These are phyloP conservation scores for Glomus cerebriforme DNA, from an alignment of 192 early-diverging fungal species.

Conservation along the genomic window DNA sequence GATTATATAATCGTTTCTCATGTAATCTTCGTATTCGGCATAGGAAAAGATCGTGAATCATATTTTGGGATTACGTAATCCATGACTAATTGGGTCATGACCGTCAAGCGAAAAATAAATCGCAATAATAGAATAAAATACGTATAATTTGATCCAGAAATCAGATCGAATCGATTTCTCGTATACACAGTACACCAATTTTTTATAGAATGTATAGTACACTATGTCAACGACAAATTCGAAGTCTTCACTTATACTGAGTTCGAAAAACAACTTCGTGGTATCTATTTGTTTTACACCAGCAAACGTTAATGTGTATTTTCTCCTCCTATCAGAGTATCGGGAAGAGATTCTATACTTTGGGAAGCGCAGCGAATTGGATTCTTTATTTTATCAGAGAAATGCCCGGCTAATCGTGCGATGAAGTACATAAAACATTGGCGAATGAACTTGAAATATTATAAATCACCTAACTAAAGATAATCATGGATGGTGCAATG, in stretches of 20 bases:
- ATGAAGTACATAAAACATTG: conserved; percentile 17
- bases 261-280: neutral
- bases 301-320: conserved; percentile 10
- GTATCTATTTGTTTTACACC: neutral
- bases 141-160: too few relatives aligned
- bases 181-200: too few relatives aligned
- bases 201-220: too few relatives aligned
- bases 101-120: too few relatives aligned
- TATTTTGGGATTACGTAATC: too few relatives aligned
- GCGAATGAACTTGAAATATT: conserved; percentile 14
- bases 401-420: neutral
- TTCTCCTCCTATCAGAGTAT: conserved; percentile 34
- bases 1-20: too few relatives aligned
- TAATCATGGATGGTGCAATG: conserved; percentile 11
- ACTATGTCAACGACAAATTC: too few relatives aligned
- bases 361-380: conserved; percentile 31
- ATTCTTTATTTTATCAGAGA: conserved; percentile 31
- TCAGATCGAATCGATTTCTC: too few relatives aligned
- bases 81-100: too few relatives aligned
- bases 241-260: neutral
- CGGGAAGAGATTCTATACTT: conserved; percentile 10
- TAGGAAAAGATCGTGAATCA: too few relatives aligned
- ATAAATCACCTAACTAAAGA: conserved; percentile 3
- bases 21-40: too few relatives aligned
- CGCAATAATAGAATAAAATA: too few relatives aligned